Conservation (phyloP, 129 eudicot genomes). For the Heracleum sosnowskyi region DNA sequence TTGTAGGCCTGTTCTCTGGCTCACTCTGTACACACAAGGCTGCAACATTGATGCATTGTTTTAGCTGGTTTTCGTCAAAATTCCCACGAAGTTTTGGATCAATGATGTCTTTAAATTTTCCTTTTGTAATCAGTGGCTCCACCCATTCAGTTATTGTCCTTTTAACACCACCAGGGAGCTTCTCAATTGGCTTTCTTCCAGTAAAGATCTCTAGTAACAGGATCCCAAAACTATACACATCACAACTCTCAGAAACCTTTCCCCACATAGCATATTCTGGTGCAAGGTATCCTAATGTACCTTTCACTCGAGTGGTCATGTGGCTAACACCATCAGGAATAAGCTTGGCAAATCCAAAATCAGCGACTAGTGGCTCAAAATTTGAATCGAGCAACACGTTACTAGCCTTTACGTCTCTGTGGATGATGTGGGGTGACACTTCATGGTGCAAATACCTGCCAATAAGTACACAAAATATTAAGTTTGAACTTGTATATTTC, state of each 20-base stretch:
- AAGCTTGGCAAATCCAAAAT: constrained; percentile 73
- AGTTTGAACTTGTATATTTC: neutral
- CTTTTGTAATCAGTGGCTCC: constrained; percentile 50
- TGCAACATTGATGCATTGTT: constrained; percentile 44
- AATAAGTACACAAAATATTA: neutral
- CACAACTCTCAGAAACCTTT: constrained; percentile 71
- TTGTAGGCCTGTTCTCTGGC: constrained; percentile 70
- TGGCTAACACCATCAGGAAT: constrained; percentile 82
- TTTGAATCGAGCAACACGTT: constrained; percentile 68
- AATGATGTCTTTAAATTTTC: constrained; percentile 43
- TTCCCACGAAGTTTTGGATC: constrained; percentile 71
- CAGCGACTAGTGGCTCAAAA: constrained; percentile 69
- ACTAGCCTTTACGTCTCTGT: constrained; percentile 76
- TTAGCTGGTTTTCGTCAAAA: constrained; percentile 45
- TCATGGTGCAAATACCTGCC: constrained; percentile 79
- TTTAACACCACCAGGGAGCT: constrained; percentile 58
- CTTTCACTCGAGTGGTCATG: constrained; percentile 80
- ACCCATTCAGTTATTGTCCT: constrained; percentile 85
- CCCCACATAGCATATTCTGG: constrained; percentile 92
- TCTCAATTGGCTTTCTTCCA: constrained; percentile 65
- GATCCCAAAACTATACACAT: constrained; percentile 71
- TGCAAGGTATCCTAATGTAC: constrained; percentile 71
- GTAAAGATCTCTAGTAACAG: constrained; percentile 59
- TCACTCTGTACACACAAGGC: constrained; percentile 69
- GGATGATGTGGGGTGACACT: constrained; percentile 75